phyloP scores from a whole-genome alignment of 192 early-diverging fungal species.

The Rhizophagus prolifer region DNA sequence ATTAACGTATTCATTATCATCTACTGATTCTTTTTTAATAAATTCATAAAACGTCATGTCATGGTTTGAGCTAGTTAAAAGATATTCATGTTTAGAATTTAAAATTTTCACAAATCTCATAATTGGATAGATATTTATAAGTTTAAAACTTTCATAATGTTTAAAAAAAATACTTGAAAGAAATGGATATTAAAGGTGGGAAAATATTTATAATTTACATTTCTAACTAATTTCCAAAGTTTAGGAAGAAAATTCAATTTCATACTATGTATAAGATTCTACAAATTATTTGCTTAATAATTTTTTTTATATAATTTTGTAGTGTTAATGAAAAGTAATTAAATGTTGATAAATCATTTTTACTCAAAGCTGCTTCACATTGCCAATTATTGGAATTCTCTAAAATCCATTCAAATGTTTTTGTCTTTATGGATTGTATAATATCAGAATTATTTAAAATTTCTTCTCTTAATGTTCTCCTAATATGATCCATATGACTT shows the following conservation, averaged over 20 bases:
- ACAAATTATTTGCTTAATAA: neutral
- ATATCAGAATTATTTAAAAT: neutral
- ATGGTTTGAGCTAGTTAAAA: neutral
- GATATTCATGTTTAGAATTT: neutral
- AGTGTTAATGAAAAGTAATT: no score
- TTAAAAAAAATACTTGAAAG: slow-evolving; percentile 26
- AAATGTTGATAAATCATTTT: neutral
- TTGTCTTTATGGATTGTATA: neutral
- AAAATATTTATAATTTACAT: no score
- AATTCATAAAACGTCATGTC: no score
- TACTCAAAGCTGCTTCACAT: neutral
- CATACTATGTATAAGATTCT: neutral
- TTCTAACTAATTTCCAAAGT: no score
- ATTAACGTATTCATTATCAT: no score
- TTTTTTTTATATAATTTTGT: neutral
- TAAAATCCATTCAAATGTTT: neutral
- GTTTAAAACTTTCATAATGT: neutral
- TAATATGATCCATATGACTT: no score
- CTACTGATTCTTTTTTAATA: no score
- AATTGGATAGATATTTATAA: slow-evolving; percentile 21
- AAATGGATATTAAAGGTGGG: slow-evolving; percentile 27
- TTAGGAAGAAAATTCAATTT: no score
- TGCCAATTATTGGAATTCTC: neutral
- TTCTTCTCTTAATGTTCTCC: neutral
- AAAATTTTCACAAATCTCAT: slow-evolving; percentile 27